Base-by-base conservation (phyloP, 495 filamentous ascomycete genomes). In the Aspergillus sclerotioniger region DNA sequence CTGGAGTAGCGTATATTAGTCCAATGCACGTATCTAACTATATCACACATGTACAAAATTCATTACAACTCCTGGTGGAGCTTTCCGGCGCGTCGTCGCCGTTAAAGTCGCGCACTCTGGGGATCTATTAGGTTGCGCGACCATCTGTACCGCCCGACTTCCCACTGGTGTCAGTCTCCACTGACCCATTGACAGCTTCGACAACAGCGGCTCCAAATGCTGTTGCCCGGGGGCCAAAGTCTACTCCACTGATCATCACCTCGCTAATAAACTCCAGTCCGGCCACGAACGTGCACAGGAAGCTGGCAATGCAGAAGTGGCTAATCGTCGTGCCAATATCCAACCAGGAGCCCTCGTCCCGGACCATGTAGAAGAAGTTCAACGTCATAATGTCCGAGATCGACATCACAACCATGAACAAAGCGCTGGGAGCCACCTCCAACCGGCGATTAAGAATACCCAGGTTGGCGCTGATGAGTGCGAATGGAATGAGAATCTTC, bases 361-460 rank as follows among this genome's bases (percentile, higher is more conserved):
- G 86, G 7, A 99, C 95, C 68, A 96, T 87, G 82, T 88, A 99
- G 72, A 99, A 99, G 80, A 99, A 99, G 70, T 94, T 91, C 54
- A 99, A 79, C 5, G 95, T 98, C 65, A 98, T 79, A 46, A 96
- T 84, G 70, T 99, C 95, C 51, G 90, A 90, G 48, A 96, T 83
- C 15, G 90, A 87, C 86, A 96, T 96, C 44, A 95, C 91, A 1
- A 96, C 72, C 90, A 96, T 96, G 76, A 97, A 96, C 20, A 99
- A 77, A 16, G 90, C 91, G 48, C 80, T 83, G 20, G 89, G 90
- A 5, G 90, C 88, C 0, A 98, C 87, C 35, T 90, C 88, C 3
- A 98, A 76, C 5, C 87, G 75, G 52, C 85, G 84, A 71, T 96
- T 98, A n/a, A 99, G 82, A 41, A 98, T 90, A 1, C 92, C 95